Percentiles rank a stretch among this genome's conserved stretches.
These are phyloP conservation scores for Auricularia auricula-judae DNA, from an alignment of 768 basidiomycete species.

Conservation along the genomic window DNA sequence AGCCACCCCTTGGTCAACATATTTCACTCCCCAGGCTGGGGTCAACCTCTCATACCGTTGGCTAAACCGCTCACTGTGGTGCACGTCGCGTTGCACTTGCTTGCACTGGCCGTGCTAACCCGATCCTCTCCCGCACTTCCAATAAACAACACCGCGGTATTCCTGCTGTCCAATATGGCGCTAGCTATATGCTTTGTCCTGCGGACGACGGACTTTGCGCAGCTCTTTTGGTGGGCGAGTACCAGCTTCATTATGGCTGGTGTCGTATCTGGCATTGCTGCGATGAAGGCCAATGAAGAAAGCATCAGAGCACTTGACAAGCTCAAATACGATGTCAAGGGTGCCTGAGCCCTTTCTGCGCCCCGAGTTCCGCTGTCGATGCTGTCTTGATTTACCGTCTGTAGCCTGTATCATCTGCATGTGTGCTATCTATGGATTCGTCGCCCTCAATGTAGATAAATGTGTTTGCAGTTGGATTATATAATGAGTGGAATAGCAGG, in stretches of 20 bases:
- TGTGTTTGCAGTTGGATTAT: too few species aligned
- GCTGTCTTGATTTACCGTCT: too few species aligned
- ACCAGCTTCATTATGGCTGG: not conserved
- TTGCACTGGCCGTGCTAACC: not conserved
- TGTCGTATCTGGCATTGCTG: not conserved
- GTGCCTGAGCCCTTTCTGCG: not conserved
- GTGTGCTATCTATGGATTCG: too few species aligned
- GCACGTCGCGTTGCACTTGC: not conserved
- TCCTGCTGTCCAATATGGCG: not conserved
- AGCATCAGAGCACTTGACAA: not conserved
- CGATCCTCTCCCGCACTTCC: not conserved
- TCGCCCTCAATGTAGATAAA: too few species aligned
- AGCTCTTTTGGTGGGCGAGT: not conserved
- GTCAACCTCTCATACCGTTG: not conserved
- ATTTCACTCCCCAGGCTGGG: not conserved
- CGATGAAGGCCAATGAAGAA: not conserved
- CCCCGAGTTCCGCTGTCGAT: not conserved
- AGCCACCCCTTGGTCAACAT: not conserved
- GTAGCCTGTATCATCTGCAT: too few species aligned
- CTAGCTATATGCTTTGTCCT: not conserved
- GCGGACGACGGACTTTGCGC: not conserved
- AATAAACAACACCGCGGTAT: not conserved
- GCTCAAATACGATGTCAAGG: not conserved
- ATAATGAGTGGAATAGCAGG: too few species aligned
- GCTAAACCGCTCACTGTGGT: not conserved